Evolutionary conservation across 2,329 filamentous ascomycete genomes (phyloP).

Genomic region (Trichoderma sp.): DNA sequence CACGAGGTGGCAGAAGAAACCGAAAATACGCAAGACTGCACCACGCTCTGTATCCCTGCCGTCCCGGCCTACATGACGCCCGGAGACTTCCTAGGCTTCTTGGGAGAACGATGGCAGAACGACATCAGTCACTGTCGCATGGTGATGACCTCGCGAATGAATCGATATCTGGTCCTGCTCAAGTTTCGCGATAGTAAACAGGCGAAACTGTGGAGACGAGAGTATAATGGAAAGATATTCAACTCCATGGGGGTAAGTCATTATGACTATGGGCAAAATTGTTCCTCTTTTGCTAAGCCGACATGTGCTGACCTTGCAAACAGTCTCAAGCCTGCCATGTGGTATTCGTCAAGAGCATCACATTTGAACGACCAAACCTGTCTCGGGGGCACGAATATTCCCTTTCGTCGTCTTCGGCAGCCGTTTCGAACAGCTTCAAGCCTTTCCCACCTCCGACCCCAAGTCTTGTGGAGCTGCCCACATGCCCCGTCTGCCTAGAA

Average conservation of each 20-base stretch:
- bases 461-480: conserved; percentile 84
- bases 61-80: conserved; percentile 93
- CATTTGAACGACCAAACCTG: conserved; percentile 64
- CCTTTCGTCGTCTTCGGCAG: conserved; percentile 47
- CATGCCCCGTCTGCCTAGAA: conserved; percentile 93
- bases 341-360: conserved; percentile 89
- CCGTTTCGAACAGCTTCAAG: conserved; percentile 47
- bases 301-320: neutral
- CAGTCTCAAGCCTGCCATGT: conserved; percentile 89
- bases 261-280: conserved; percentile 15
- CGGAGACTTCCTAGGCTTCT: conserved; percentile 84
- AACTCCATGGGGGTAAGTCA: conserved; percentile 75
- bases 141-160: conserved; percentile 83
- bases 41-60: conserved; percentile 86
- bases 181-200: conserved; percentile 77
- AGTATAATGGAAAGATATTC: conserved; percentile 91
- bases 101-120: conserved; percentile 81
- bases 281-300: neutral
- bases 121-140: conserved; percentile 92
- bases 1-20: conserved; percentile 31
- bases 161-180: conserved; percentile 92
- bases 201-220: conserved; percentile 75
- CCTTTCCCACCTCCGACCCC: conserved; percentile 69
- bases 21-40: conserved; percentile 60
- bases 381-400: conserved; percentile 56